Conservation (phyloP, 2,329 filamentous ascomycete species). For the Emericellopsis cladophorae region DNA sequence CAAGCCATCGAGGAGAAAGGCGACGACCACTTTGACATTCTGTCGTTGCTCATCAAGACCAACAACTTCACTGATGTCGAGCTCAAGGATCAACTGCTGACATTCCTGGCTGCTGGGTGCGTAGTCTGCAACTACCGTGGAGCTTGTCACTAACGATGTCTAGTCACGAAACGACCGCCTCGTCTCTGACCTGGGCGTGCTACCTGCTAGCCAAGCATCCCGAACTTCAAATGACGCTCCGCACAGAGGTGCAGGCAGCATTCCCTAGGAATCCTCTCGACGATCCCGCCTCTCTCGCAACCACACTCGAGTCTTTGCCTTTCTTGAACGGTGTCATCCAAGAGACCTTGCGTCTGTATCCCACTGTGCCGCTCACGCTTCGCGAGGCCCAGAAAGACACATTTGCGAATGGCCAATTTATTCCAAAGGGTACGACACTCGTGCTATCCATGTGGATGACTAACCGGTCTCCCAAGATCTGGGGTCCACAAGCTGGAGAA, state of each 20-base stretch:
- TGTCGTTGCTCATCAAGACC: slow-evolving; percentile 42
- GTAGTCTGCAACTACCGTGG: slow-evolving; percentile 5
- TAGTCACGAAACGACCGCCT: slow-evolving; percentile 52
- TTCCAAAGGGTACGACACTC: slow-evolving; percentile 54
- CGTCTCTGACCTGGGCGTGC: slow-evolving; percentile 48
- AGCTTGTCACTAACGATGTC: background rate
- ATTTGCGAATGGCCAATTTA: slow-evolving; percentile 39
- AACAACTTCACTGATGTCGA: slow-evolving; percentile 37
- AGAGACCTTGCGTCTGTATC: slow-evolving; percentile 55
- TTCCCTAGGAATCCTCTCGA: slow-evolving; percentile 20
- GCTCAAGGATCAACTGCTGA: slow-evolving; percentile 42
- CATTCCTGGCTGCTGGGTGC: slow-evolving; percentile 41
- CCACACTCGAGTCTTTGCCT: slow-evolving; percentile 48
- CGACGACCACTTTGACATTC: slow-evolving; percentile 45
- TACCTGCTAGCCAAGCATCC: slow-evolving; percentile 49
- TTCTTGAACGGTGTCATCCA: slow-evolving; percentile 58
- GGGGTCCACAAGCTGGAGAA: slow-evolving; percentile 52
- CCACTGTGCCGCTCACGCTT: slow-evolving; percentile 52
- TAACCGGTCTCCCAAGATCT: slow-evolving; percentile 50
- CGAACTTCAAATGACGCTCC: slow-evolving; percentile 42
- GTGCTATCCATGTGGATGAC: slow-evolving; percentile 45
- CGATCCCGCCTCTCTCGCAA: slow-evolving; percentile 22
- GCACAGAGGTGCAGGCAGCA: slow-evolving; percentile 41
- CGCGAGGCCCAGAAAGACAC: slow-evolving; percentile 46
- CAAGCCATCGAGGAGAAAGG: slow-evolving; percentile 28